Base-by-base conservation (phyloP, 345 rosid genomes). In the Syzygium aqueum region DNA sequence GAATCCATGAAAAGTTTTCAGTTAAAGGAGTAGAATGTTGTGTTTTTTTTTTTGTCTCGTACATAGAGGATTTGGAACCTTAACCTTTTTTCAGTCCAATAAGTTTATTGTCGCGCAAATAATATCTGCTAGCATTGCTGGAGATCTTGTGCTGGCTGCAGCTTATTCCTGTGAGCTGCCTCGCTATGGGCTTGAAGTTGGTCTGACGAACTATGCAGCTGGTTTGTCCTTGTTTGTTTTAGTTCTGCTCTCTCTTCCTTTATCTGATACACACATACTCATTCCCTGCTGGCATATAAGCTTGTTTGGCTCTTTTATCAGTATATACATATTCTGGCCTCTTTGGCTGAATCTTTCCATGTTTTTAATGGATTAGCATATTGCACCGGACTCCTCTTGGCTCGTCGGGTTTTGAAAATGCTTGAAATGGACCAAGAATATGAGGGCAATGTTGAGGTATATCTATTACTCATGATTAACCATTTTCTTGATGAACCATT, bases 361-460 rank as follows among this genome's bases (percentile, higher is more conserved):
- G 11, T 84, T 56, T 40, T 37, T 46, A 27, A 73, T 46, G 56
- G 65, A 23, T 8, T 91, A 95, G 98, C 98, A 57, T 95, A 95
- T 88, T 95, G 98, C 90, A 94, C 96, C 80, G 98, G 98, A 9
- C 95, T 95, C 78, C 96, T 95, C 27, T 90, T 95, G 92, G 96
- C 95, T 15, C 98, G 96, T 9, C 94, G 98, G 33, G 95, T 94
- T 56, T 86, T 95, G 92, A 94, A 94, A 88, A 89, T 3, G 90
- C 96, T 94, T 86, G 94, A 94, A 87, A 93, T 95, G 95, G 98
- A 95, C 51, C 92, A 89, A 17, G 95, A 92, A 77, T 94, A 95
- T 22, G 89, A 94, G 88, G 98, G 98, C 90, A 95, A 93, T 89
- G 94, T 92, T 85, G 95, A 95, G 95, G 98, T 94, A 90, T 27